These are phyloP conservation scores for Gamarada debralockiae DNA, from an alignment of 495 filamentous ascomycete genomes.

Conservation along the genomic window DNA sequence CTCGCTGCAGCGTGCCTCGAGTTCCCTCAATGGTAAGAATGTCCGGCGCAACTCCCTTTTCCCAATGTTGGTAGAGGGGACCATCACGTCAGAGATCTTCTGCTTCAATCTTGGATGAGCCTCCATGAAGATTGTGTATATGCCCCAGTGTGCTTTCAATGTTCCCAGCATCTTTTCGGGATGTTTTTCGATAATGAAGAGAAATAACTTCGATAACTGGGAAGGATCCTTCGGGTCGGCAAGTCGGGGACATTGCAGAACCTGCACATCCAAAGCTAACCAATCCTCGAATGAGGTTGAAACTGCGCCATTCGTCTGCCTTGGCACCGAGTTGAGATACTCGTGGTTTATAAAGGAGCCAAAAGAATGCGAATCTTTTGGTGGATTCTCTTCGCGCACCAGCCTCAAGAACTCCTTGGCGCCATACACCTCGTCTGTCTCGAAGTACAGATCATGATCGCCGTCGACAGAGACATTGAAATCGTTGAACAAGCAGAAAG, in stretches of 20 bases:
- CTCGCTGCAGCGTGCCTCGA: neutral
- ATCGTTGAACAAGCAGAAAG: neutral
- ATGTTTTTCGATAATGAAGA: neutral
- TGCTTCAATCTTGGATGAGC: too few species aligned
- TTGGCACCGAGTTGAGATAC: neutral
- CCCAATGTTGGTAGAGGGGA: neutral
- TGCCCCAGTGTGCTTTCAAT: neutral
- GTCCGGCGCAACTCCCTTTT: neutral
- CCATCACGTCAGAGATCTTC: neutral
- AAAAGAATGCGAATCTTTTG: neutral
- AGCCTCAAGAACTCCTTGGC: neutral
- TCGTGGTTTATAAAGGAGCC: neutral
- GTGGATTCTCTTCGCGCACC: neutral
- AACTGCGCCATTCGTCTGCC: too few species aligned
- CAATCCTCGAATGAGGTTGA: neutral
- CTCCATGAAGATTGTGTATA: neutral
- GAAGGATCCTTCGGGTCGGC: neutral
- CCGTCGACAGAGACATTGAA: neutral
- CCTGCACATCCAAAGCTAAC: neutral
- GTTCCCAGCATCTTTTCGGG: neutral
- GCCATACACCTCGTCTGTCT: neutral
- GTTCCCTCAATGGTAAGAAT: neutral
- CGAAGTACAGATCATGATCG: neutral
- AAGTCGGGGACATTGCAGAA: neutral
- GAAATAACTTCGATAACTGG: neutral